Evolutionary conservation across 345 rosid genomes (phyloP).

Genomic region (Heritiera littoralis): DNA sequence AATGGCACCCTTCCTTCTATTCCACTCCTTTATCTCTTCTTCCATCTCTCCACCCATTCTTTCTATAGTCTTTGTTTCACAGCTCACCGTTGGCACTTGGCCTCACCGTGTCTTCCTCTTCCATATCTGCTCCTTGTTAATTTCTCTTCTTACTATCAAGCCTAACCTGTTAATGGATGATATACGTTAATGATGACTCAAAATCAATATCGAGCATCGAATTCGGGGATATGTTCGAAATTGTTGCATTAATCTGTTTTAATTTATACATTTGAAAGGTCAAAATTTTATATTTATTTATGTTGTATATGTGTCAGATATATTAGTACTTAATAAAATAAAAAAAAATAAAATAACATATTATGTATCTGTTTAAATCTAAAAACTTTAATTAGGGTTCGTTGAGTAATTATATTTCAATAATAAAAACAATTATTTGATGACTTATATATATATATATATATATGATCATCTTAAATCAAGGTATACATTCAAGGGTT

Average conservation of each 20-base stretch:
- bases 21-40: constrained; percentile 25
- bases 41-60: background rate
- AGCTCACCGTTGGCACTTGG: constrained; percentile 14
- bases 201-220: too few relatives aligned
- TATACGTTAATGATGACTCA: too few relatives aligned
- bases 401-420: too few relatives aligned
- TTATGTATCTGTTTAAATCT: background rate
- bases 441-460: too few relatives aligned
- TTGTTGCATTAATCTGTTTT: too few relatives aligned
- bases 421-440: background rate
- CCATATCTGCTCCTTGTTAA: background rate
- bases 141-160: background rate
- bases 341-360: too few relatives aligned
- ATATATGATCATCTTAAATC: background rate
- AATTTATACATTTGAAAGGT: too few relatives aligned
- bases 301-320: too few relatives aligned
- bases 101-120: background rate
- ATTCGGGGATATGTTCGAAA: too few relatives aligned
- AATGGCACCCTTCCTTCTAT: constrained; percentile 27
- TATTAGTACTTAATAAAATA: too few relatives aligned
- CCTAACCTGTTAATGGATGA: background rate
- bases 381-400: background rate
- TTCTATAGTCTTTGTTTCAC: background rate
- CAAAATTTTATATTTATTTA: too few relatives aligned
- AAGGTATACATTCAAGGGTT: too few relatives aligned